Evolutionary conservation across 352 stramenopile species (phyloP).

Genomic region (Phytophthora sansomeana): DNA sequence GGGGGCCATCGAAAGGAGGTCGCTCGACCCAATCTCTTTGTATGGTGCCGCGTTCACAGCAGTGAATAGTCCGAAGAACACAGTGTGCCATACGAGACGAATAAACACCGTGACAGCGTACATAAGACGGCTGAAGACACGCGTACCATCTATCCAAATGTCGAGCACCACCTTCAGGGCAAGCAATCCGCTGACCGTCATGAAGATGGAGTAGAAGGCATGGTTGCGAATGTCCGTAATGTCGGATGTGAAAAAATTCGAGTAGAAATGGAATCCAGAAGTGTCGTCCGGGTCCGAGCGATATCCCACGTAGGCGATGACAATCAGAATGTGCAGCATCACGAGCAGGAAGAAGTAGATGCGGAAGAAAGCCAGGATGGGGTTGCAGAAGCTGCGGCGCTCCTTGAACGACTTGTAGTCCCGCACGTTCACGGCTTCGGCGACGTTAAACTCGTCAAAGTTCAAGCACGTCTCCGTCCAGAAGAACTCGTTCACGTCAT

Average conservation of each 20-base stretch:
- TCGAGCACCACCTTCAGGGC: conserved; percentile 80
- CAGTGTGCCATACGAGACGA: conserved; percentile 80
- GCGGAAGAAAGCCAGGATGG: conserved; percentile 84
- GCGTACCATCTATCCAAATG: conserved; percentile 83
- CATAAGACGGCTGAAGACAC: conserved; percentile 63
- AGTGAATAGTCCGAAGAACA: conserved; percentile 84
- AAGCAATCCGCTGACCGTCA: conserved; percentile 70
- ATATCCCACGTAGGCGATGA: conserved; percentile 84
- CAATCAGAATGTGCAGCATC: conserved; percentile 81
- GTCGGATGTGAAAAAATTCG: conserved; percentile 72
- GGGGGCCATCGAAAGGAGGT: conserved; percentile 71
- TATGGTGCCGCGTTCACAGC: conserved; percentile 76
- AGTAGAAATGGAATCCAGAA: conserved; percentile 72
- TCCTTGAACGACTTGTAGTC: conserved; percentile 91
- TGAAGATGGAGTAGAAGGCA: conserved; percentile 78
- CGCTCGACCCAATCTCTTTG: conserved; percentile 61
- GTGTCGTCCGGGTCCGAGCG: conserved; percentile 66
- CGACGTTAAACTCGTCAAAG: conserved; percentile 87
- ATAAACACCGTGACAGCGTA: conserved; percentile 75
- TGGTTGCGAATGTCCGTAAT: conserved; percentile 78
- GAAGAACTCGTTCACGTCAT: conserved; percentile 93
- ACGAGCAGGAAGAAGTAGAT: conserved; percentile 91
- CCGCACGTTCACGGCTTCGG: conserved; percentile 66
- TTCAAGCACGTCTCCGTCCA: conserved; percentile 78
- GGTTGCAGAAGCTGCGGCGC: conserved; percentile 82